Conservation (phyloP, 345 rosid genomes). For the Rhizophora apiculata region DNA sequence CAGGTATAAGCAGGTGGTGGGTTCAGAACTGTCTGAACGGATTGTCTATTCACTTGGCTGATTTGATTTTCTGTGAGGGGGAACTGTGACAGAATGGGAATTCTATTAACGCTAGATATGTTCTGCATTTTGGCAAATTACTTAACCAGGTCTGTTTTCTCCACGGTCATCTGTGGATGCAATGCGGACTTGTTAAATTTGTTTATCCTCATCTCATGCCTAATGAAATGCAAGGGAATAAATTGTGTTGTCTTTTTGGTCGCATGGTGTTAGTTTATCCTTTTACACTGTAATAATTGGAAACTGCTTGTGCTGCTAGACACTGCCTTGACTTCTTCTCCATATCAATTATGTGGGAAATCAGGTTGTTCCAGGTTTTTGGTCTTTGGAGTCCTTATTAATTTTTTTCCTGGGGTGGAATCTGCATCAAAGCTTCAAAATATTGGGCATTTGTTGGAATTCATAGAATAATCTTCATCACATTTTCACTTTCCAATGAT, state of each 20-base stretch:
- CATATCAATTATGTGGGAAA: no score
- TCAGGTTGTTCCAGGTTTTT: no score
- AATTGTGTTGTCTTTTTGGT: background rate
- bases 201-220: background rate
- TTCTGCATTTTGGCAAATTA: background rate
- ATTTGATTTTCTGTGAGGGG: slow-evolving; percentile 7
- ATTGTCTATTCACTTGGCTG: slow-evolving; percentile 60
- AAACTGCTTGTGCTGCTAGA: background rate
- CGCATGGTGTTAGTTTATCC: background rate
- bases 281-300: background rate
- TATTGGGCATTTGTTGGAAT: no score
- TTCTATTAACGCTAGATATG: no score
- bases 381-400: no score
- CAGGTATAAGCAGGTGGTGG: slow-evolving; percentile 59
- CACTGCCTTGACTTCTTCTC: background rate
- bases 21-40: slow-evolving; percentile 59
- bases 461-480: no score
- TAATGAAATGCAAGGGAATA: slow-evolving; percentile 4
- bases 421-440: no score
- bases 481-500: no score
- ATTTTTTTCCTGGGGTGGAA: no score
- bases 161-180: background rate
- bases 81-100: no score
- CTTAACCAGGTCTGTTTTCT: background rate
- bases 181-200: background rate